Base-by-base conservation (phyloP, 2,329 filamentous ascomycete species). In the Neofusicoccum cordaticola region DNA sequence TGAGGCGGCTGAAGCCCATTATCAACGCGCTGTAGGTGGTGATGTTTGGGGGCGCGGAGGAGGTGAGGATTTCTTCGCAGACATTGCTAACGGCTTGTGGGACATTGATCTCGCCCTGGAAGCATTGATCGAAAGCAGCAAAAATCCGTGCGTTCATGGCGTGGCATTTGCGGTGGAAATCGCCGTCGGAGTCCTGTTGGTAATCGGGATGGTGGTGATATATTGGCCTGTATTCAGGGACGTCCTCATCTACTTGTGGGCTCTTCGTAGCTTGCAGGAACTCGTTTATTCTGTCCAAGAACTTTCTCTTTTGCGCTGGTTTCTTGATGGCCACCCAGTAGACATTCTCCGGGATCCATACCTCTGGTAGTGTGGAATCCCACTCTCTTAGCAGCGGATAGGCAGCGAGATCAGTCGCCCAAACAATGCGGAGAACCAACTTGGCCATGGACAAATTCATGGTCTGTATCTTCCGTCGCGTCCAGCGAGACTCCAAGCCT, bases 11-110 rank as follows among this genome's bases (percentile, higher is more conserved):
- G 58, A 94, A 87, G n/a, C 85, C 85, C n/a, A 85, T 74, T 2
- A 94, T 83, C 31, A 95, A 81, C 12, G 84, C 83, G 71, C 93
- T 93, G 78, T 88, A 92, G 3, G 88, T 92, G 68, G 87, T 82
- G 41, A 90, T 83, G 67, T 86, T 86, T 0, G 90, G 89, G 0
- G 87, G 84, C 17, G 85, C 80, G 1, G 82, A 74, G 2, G 86
- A 87, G 3, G 86, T 78, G 15, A 92, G 81, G 2, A 95, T 78
- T 71, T 91, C 92, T 75, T 88, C 88, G 65, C 80, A 83, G 17
- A 86, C 75, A 63, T 80, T 78, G 34, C 67, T 71, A 53, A 75
- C 66, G 17, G 74, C 66, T 15, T 69, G 64, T 35, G 69, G 67
- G 47, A 64, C 3, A 19, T 41, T 57, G n/a, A 66, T 51, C 41